phyloP scores from a whole-genome alignment of 768 basidiomycete genomes.

The Porpolomopsis calyptriformis region DNA sequence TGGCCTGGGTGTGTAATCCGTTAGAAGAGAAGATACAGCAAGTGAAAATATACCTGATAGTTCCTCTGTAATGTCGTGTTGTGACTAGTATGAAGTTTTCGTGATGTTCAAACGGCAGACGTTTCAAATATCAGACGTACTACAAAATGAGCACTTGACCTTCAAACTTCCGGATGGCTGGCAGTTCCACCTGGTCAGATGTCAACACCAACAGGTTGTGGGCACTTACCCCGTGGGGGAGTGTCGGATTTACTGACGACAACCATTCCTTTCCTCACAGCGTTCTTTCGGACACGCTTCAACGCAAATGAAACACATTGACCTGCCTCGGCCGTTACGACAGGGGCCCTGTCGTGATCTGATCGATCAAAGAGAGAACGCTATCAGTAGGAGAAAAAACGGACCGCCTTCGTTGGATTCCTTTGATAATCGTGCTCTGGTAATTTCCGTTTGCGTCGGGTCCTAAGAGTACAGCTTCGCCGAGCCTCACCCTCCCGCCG shows the following conservation, averaged over 20 bases:
- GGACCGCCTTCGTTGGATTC: slow-evolving; percentile 88
- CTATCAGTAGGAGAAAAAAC: slow-evolving; percentile 10
- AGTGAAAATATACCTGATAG: slow-evolving; percentile 56
- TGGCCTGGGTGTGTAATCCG: slow-evolving; percentile 40
- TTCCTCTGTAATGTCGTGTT: slow-evolving; percentile 89
- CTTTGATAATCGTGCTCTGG: slow-evolving; percentile 68
- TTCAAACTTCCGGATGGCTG: slow-evolving; percentile 79
- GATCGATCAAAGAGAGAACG: not conserved
- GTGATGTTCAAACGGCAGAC: not conserved
- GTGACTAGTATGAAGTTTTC: slow-evolving; percentile 46
- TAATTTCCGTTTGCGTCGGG: slow-evolving; percentile 92
- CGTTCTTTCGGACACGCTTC: slow-evolving; percentile 73
- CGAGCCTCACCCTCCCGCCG: slow-evolving; percentile 61
- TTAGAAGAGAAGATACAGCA: not conserved
- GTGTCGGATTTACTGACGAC: slow-evolving; percentile 70
- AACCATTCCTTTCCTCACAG: slow-evolving; percentile 92
- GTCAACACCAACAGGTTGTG: not conserved
- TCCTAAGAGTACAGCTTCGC: slow-evolving; percentile 75
- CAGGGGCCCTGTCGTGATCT: slow-evolving; percentile 49
- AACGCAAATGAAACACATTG: slow-evolving; percentile 91
- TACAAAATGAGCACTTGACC: slow-evolving; percentile 91
- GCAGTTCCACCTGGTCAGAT: slow-evolving; percentile 1
- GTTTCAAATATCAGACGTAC: slow-evolving; percentile 33
- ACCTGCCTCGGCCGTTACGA: slow-evolving; percentile 82
- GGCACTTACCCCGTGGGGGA: slow-evolving; percentile 56